Base-by-base conservation (phyloP, 768 basidiomycete species). In the Strobilomyces dryophilus region DNA sequence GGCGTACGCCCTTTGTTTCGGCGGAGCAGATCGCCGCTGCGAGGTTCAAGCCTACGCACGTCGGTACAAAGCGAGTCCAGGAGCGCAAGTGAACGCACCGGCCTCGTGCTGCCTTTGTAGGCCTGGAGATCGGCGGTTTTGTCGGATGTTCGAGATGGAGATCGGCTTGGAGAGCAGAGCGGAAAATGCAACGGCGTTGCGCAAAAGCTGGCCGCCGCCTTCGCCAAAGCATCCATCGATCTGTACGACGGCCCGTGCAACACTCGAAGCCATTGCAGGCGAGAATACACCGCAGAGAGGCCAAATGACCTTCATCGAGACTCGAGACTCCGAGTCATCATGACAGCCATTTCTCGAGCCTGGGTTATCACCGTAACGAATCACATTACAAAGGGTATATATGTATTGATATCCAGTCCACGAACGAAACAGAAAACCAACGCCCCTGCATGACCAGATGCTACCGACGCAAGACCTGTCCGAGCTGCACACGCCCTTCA, bases 71-170 rank as follows among this genome's bases (percentile, higher is more conserved):
- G 20, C 18, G 34, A 14, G 12, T 18, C 11, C 31, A 24, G 2
- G 20, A 8, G 39, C n/a, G 4, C 3, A 15, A 15, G 7, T 8
- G 24, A 18, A 60, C 52, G 21, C 37, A 81, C 87, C 88, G 58
- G 84, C 79, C 45, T 80, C 79, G 66, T 91, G 89, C 61, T 92
- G 88, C 44, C 79, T 81, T 62, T 79, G 86, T 35, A 91, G 71
- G 1, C 88, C 89, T 15, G 85, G 82, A 17, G 79, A 80, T 32
- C 54, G 75, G 45, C 89, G 76, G 24, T 75, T 75, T 45, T 70
- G 70, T 29, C 89, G 80, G 27, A 91, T 80, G 15, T 84, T 83
- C 32, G 77, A 65, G 44, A 90, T 80, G 5, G 72, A 69, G 26
- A 89, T 72, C 1, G 84, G 80, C 52, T 76, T 83, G n/a, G 70